phyloP scores from a whole-genome alignment of 305 asterid genomes.

The Striga hermonthica region DNA sequence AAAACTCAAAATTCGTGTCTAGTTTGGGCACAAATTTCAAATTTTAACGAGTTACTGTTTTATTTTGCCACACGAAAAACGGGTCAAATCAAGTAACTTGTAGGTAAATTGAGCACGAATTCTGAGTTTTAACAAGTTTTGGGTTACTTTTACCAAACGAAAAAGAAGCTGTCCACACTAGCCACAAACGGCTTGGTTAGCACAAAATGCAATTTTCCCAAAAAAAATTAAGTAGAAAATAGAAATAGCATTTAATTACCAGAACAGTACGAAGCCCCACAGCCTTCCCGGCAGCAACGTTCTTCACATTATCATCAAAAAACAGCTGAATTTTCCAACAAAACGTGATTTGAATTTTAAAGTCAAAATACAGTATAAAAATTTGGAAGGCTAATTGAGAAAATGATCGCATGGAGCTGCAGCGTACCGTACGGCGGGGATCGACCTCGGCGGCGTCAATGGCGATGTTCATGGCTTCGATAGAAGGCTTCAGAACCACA shows the following conservation, averaged over 20 bases:
- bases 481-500: constrained; percentile 71
- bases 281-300: constrained; percentile 71
- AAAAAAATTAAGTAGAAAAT: too few species aligned
- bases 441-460: constrained; percentile 57
- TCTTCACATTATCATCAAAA: constrained; percentile 68
- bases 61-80: too few species aligned
- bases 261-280: constrained; percentile 67
- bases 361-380: neutral
- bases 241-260: constrained; percentile 40
- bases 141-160: too few species aligned
- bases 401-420: neutral
- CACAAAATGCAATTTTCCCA: too few species aligned
- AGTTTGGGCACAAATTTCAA: too few species aligned
- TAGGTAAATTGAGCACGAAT: too few species aligned
- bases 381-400: neutral
- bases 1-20: too few species aligned
- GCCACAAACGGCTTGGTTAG: too few species aligned
- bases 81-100: too few species aligned
- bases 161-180: too few species aligned
- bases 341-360: neutral
- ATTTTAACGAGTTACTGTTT: too few species aligned
- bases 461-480: constrained; percentile 68
- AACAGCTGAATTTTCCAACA: constrained; percentile 48
- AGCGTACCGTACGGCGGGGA: constrained; percentile 76
- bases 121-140: too few species aligned